Base-by-base conservation (phyloP, 352 stramenopile genomes). In the Pythium brachiatum region DNA sequence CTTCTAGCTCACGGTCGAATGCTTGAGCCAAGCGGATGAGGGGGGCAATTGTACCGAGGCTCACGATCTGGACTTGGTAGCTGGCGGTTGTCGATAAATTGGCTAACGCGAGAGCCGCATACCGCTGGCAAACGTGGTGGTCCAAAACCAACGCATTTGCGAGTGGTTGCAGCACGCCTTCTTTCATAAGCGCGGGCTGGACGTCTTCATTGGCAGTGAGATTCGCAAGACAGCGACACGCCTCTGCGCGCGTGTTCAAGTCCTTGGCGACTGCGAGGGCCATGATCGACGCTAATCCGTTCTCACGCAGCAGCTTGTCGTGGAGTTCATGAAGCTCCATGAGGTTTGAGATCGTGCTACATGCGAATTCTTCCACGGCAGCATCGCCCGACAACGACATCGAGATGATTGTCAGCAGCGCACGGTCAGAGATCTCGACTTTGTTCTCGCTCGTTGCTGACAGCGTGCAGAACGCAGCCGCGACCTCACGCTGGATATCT, bases 401-500 rank as follows among this genome's bases (percentile, higher is more conserved):
- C 18, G 86, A 94, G 38, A 98, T 97, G 60, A 99, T 96, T 7
- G 96, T 98, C 11, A 97, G 94, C 43, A 99, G 81, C 21, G 90
- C 83, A 54, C 96, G 83, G 64, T 98, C 91, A 15, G 89, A 94
- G 41, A 98, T 97, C 71, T 98, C 93, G 29, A 96, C 81, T 72
- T 99, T 99, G 75, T 98, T 99, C 71, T 98, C 95, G 7, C 90
- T 84, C n/a, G 96, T 94, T 23, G 79, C 94, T 16, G 94, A 98
- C 9, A 99, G 76, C 36, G 85, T 97, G 65, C 97, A 98, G 43
- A 99, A 90, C 6, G 93, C 88, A 7, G 90, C 89, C 5, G 94
- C 88, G 18, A 98, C 94, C 73, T 98, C 92, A 21, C 89, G 77
- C 47, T 97, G 85, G 41, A 98, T 88, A 53, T 97, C 83, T 26